Evolutionary conservation across 2,329 filamentous ascomycete genomes (phyloP), one percentile per base, ranked within the genome.

Genomic region (Cercospora sojina): DNA sequence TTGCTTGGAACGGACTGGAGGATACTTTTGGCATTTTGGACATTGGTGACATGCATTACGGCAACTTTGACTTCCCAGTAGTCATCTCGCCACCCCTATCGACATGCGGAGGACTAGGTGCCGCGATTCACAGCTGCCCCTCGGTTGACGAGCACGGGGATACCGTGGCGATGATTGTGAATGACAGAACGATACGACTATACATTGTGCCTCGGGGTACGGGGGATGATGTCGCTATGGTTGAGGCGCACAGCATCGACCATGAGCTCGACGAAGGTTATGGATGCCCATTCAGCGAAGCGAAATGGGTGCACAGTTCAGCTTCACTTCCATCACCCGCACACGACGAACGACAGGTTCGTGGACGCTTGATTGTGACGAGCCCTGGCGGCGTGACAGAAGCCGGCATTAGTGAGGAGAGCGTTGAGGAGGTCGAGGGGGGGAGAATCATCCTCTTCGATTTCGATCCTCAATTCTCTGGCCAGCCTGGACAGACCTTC

Each of bases 181-280:
- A 79, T 49, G 77, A 78, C 67, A 71, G 77, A 23, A 78, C 77
- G 3, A 71, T 79, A 31, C 68, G 77, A 20, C 65, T 79, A 25
- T 79, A 79, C 64, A 74, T 77, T 23, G 74, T 79, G 0, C 77
- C 77, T 13, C 72, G 68, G 5, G 73, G 73, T 20, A 62, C 65
- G 25, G 70, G 71, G 10, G 75, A 77, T 12, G 72, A 73, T 23
- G 70, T 69, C 9, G 70, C 72, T 1, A 71, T 71, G 9, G 70
- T 77, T 8, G 77, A 79, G 65, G 77, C 77, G 16, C 77, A 78
- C 62, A 77, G 75, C 47, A 77, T 79, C 35, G 77, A 79, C 61
- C 77, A 79, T 61, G 76, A 78, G 65, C 66, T 79, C 9, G 77
- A 79, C 35, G 76, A 77, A 67, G 77, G 77, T 5, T 78, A 78